Evolutionary conservation across 129 eudicot species (phyloP), one percentile per base, ranked within the genome.

Genomic region (Arctium minus): DNA sequence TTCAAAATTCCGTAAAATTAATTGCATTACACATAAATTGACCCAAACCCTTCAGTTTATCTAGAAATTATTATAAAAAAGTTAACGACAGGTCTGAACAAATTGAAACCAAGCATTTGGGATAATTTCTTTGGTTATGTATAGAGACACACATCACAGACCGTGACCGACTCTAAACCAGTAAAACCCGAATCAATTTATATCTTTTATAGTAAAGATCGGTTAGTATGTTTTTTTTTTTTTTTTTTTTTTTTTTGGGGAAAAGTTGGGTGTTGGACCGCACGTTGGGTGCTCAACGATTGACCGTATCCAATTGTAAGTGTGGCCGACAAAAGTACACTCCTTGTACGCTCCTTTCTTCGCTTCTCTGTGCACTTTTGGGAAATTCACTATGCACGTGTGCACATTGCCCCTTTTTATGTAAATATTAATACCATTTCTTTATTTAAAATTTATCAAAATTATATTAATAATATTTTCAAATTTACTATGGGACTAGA

Each of bases 241-340:
- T 22, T 22, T 22, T 22, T 2, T 46, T 46, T 3, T 12, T 11
- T 46, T 46, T 46, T 17, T 4, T 17, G 3, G 56, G 17, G 56
- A 46, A 46, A 10, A 10, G 17, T 46, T 46, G 15, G 50, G 56
- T 46, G 53, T 44, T 44, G 67, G 67, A 70, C 46, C 76, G 38
- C 76, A 79, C 83, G 69, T 79, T 70, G 33, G 42, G 35, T 69
- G 75, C 44, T 70, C 65, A 65, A 79, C 67, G 69, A 79, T 33
- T 22, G 33, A 67, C 6, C 71, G 71, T 67, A 67, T 67, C 71
- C 71, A 64, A 64, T 36, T 37, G 50, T 5, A 38, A 22, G 72
- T 79, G 75, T 79, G 76, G 83, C 83, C 83, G 76, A 79, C 83
- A 70, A 78, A 64, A 18, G 11, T 36, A 8, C 11, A 13, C 18